Evolutionary conservation across 2,329 filamentous ascomycete species (phyloP), one percentile per base, ranked within the genome.

Genomic region (Cladosporium sp.): DNA sequence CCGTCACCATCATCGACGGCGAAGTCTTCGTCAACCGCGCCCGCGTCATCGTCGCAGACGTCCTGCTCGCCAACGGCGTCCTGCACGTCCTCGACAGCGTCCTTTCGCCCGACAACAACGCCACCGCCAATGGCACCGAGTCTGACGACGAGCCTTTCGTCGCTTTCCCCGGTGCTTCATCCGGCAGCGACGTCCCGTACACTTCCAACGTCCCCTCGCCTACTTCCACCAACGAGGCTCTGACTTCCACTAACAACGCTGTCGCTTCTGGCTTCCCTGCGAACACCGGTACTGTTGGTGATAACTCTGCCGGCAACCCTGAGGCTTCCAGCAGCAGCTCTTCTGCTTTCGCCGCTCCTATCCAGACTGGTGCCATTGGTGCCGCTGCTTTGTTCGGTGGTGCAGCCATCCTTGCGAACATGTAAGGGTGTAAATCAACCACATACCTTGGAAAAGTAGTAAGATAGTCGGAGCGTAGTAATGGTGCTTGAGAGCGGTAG

Each of bases 31-130:
- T 83, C 48, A 83, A 83, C 74, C 71, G 70, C 49, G 81, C 81
- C 14, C 70, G 73, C 30, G 79, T 83, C 54, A 71, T 80, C 16
- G 75, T 71, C 13, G 70, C 79, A 1, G 77, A 83, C 63, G 70
- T 82, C 25, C 72, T 83, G 13, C 70, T 82, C 61, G 73, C 77
- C 14, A 79, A 79, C 64, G 81, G 81, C 72, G 80, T 83, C 13
- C 73, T 83, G 5, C 79, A 86, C 67, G 83, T 86, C 36, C 80
- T 81, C 14, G 86, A 65, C 71, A 79, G 80, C 66, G 86, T 89
- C 43, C 78, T 89, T 58, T 89, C 88, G 78, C 84, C 5, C 72
- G 75, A n/a, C 81, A 34, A 65, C 58, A 39, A 49, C 11, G 14
- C 26, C 2, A 18, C 57, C 25, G 71, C 81, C 1, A 72, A 77